Evolutionary conservation across 495 filamentous ascomycete species (phyloP).

Genomic region (Trichocladium uniseriatum): DNA sequence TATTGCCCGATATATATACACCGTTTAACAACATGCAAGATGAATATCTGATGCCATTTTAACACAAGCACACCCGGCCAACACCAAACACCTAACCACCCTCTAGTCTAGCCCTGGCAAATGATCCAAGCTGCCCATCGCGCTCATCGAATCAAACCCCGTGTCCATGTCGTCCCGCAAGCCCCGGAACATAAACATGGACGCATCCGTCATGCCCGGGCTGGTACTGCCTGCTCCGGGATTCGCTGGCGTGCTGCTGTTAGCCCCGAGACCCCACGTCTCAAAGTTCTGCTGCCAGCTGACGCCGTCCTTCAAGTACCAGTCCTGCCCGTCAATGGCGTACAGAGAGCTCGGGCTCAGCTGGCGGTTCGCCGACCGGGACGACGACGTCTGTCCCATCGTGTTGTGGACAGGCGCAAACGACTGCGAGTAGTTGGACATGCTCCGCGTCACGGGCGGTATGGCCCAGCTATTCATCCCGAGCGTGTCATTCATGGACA

Average conservation of each 20-base stretch:
- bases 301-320: constrained; percentile 43
- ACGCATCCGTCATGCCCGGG: not conserved
- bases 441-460: constrained; percentile 10
- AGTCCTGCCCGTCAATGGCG: constrained; percentile 40
- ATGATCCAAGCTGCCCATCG: constrained; percentile 22
- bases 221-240: not conserved
- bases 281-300: constrained; percentile 42
- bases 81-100: not conserved
- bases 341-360: constrained; percentile 22
- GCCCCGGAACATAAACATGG: constrained; percentile 27
- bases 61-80: not conserved
- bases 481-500: constrained; percentile 21
- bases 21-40: no score
- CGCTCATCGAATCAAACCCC: constrained; percentile 19
- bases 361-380: constrained; percentile 6
- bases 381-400: not conserved
- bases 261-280: constrained; percentile 28
- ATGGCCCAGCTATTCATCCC: constrained; percentile 21
- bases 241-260: not conserved
- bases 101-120: constrained; percentile 24
- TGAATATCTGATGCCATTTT: not conserved
- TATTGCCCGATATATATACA: no score
- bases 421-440: constrained; percentile 13
- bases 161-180: constrained; percentile 15
- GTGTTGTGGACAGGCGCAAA: constrained; percentile 3